Evolutionary conservation across 192 early-diverging fungal species (phyloP).

Genomic region (Coemansia sp.): DNA sequence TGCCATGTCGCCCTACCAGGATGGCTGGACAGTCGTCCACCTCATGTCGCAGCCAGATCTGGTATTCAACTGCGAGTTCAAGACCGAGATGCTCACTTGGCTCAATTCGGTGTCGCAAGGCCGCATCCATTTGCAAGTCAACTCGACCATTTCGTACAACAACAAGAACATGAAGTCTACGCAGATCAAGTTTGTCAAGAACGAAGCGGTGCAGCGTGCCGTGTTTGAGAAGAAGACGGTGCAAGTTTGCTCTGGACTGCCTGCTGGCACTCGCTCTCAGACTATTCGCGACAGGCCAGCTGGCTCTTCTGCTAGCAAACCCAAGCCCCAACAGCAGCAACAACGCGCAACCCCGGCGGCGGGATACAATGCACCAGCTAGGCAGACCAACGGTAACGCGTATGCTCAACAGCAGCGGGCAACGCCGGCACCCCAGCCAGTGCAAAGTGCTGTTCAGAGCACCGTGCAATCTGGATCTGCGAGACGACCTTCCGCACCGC

Average conservation of each 20-base stretch:
- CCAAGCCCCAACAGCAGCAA: slow-evolving; percentile 8
- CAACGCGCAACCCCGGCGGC: slow-evolving; percentile 3
- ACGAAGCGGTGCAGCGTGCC: slow-evolving; percentile 56
- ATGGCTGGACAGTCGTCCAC: slow-evolving; percentile 73
- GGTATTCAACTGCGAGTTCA: slow-evolving; percentile 65
- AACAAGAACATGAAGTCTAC: slow-evolving; percentile 74
- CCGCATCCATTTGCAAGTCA: slow-evolving; percentile 61
- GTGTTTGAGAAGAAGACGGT: slow-evolving; percentile 73
- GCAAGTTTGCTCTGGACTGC: slow-evolving; percentile 60
- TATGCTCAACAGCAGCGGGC: slow-evolving; percentile 9
- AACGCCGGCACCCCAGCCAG: not conserved
- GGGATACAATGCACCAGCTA: slow-evolving; percentile 1
- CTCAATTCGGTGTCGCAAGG: slow-evolving; percentile 60
- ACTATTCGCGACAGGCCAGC: slow-evolving; percentile 11
- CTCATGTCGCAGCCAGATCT: slow-evolving; percentile 61
- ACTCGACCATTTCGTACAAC: slow-evolving; percentile 60
- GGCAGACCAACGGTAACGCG: not conserved
- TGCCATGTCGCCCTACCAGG: slow-evolving; percentile 68
- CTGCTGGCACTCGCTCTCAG: slow-evolving; percentile 56
- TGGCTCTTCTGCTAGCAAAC: not conserved
- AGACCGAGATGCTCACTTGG: slow-evolving; percentile 72
- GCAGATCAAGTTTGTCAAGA: slow-evolving; percentile 74
- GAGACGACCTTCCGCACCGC: slow-evolving; percentile 36
- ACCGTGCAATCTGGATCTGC: not conserved
- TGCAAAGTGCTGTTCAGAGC: slow-evolving; percentile 1